These are phyloP conservation scores for Thyridium curvatum DNA, from an alignment of 2,329 filamentous ascomycete genomes.

Conservation along the genomic window DNA sequence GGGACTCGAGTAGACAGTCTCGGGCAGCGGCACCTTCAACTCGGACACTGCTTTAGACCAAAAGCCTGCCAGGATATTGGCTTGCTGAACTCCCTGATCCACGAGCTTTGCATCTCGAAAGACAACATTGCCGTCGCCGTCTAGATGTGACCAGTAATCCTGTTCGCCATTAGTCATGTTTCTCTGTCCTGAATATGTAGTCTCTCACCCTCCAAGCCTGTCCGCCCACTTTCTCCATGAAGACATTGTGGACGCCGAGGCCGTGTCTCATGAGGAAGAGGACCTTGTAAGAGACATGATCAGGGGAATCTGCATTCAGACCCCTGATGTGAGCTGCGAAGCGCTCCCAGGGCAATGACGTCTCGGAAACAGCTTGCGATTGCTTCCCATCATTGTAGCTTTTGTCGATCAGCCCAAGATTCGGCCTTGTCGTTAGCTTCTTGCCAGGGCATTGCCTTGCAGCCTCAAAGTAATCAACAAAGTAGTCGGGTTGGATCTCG, in stretches of 20 bases:
- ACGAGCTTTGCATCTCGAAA: slow-evolving; percentile 45
- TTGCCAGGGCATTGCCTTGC: slow-evolving; percentile 16
- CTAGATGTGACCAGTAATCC: slow-evolving; percentile 29
- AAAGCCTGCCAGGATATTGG: slow-evolving; percentile 41
- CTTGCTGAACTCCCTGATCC: slow-evolving; percentile 44
- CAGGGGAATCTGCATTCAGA: too few relatives aligned
- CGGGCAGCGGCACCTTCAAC: slow-evolving; percentile 44
- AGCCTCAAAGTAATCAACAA: slow-evolving; percentile 3
- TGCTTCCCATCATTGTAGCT: slow-evolving; percentile 9
- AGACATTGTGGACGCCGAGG: slow-evolving; percentile 41
- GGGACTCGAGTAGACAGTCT: slow-evolving; percentile 51
- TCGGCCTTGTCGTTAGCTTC: slow-evolving; percentile 22
- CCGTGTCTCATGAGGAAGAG: slow-evolving; percentile 51
- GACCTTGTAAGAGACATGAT: slow-evolving; percentile 37
- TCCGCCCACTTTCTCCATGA: slow-evolving; percentile 49
- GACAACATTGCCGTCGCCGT: slow-evolving; percentile 25
- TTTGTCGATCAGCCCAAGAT: slow-evolving; percentile 7
- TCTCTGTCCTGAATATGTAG: background rate
- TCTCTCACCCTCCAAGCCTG: slow-evolving; percentile 44
- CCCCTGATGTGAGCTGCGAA: too few relatives aligned
- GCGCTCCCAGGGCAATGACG: too few relatives aligned
- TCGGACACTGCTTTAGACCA: slow-evolving; percentile 38
- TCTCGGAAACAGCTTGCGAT: too few relatives aligned
- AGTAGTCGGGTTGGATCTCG: slow-evolving; percentile 3
- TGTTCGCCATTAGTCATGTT: slow-evolving; percentile 5